These are phyloP conservation scores for Decorospora gaudefroyi DNA, from an alignment of 2,329 filamentous ascomycete genomes.

Conservation along the genomic window DNA sequence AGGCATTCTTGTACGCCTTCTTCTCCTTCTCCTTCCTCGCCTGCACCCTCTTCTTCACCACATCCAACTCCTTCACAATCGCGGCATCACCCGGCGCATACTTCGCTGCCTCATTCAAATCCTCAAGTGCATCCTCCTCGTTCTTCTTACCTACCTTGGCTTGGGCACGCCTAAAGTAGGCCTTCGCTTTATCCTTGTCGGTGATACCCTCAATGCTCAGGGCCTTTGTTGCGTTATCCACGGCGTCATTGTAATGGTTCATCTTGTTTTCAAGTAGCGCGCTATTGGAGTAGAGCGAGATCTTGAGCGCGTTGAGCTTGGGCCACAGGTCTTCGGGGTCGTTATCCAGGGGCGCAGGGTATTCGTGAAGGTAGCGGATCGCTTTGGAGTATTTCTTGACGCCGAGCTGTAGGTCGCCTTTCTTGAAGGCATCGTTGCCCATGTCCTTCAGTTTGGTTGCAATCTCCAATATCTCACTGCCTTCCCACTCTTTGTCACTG, in stretches of 20 bases:
- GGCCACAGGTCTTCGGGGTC: conserved; percentile 70
- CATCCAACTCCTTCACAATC: conserved; percentile 72
- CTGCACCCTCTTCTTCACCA: conserved; percentile 75
- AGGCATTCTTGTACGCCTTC: conserved; percentile 91
- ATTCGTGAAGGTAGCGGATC: conserved; percentile 84
- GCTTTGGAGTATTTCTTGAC: conserved; percentile 95
- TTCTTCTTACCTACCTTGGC: conserved; percentile 79
- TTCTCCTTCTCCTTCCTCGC: conserved; percentile 85
- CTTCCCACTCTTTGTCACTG: conserved; percentile 63
- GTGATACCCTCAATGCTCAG: conserved; percentile 66
- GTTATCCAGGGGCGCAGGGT: conserved; percentile 69
- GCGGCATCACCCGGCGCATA: conserved; percentile 70
- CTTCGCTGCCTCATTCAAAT: conserved; percentile 52
- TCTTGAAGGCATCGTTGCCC: conserved; percentile 92
- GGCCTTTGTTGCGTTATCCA: conserved; percentile 72
- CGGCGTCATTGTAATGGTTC: conserved; percentile 69
- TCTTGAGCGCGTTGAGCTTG: conserved; percentile 73
- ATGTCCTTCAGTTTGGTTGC: conserved; percentile 85
- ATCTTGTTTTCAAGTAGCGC: conserved; percentile 85
- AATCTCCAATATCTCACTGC: conserved; percentile 73
- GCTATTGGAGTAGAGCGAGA: conserved; percentile 86
- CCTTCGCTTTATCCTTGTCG: conserved; percentile 85
- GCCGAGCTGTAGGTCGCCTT: conserved; percentile 68
- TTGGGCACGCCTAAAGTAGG: conserved; percentile 78
- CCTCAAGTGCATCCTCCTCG: conserved; percentile 70